Conservation (phyloP, 2,329 filamentous ascomycete species). For the Elsinoe australis region DNA sequence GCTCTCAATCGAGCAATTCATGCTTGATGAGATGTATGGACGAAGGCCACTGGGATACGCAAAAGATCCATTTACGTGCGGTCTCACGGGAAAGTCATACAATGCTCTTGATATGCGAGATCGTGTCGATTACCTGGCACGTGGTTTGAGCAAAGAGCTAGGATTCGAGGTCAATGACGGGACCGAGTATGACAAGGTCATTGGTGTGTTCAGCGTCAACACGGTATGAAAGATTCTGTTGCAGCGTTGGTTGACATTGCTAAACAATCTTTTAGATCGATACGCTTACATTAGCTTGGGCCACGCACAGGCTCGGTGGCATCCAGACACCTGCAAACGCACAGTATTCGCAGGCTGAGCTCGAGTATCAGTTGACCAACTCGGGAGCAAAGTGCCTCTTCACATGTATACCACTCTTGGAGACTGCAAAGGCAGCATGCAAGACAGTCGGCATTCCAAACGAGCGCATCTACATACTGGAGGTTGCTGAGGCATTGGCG, state of each 20-base stretch:
- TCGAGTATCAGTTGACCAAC: slow-evolving; percentile 64
- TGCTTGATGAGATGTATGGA: slow-evolving; percentile 64
- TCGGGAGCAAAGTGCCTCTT: slow-evolving; percentile 63
- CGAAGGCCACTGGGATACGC: slow-evolving; percentile 57
- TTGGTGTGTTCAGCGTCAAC: slow-evolving; percentile 71
- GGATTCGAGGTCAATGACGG: slow-evolving; percentile 63
- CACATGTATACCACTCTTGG: slow-evolving; percentile 60
- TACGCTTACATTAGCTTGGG: slow-evolving; percentile 64
- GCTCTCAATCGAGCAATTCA: slow-evolving; percentile 67
- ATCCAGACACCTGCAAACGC: slow-evolving; percentile 69
- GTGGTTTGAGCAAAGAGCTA: slow-evolving; percentile 62
- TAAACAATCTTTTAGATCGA: slow-evolving; percentile 64
- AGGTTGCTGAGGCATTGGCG: slow-evolving; percentile 51
- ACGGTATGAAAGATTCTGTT: slow-evolving; percentile 52
- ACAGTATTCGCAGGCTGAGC: slow-evolving; percentile 60
- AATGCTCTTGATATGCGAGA: slow-evolving; percentile 55
- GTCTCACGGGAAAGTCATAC: slow-evolving; percentile 61
- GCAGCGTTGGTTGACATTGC: not conserved
- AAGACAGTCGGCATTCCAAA: slow-evolving; percentile 55
- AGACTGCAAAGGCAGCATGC: slow-evolving; percentile 57
- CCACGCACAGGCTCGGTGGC: slow-evolving; percentile 66
- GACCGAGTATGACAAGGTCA: slow-evolving; percentile 73
- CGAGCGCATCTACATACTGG: slow-evolving; percentile 60
- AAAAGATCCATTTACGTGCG: slow-evolving; percentile 67
- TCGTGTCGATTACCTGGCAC: slow-evolving; percentile 59